A percentile compares a stretch with the other conserved stretches of the same genome.
Conservation (phyloP, 352 stramenopile species). For the Albugo candida region DNA sequence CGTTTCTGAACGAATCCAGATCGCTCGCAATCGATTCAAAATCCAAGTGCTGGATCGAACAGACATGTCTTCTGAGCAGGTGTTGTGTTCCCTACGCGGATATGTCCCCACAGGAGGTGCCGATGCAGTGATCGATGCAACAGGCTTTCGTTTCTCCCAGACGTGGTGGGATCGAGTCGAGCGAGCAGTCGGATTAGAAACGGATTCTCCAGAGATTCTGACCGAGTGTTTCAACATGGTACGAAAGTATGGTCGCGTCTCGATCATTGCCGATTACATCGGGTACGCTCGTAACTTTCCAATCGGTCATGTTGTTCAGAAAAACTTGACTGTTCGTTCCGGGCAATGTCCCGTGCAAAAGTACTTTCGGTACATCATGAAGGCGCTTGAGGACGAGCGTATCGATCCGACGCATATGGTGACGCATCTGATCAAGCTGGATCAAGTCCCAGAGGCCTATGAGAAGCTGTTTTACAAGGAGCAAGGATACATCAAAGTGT, state of each 20-base stretch:
- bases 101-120: constrained; percentile 28
- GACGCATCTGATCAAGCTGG: constrained; percentile 28
- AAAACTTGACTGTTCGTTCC: constrained; percentile 29
- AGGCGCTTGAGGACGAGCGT: constrained; percentile 29
- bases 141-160: constrained; percentile 13
- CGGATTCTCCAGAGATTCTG: constrained; percentile 27
- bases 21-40: constrained; percentile 33
- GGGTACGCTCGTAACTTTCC: constrained; percentile 22
- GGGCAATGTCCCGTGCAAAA: constrained; percentile 29
- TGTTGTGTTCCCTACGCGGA: constrained; percentile 24
- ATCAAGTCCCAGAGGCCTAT: constrained; percentile 34
- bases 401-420: constrained; percentile 33
- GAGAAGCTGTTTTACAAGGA: constrained; percentile 32
- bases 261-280: constrained; percentile 32
- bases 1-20: constrained; percentile 24
- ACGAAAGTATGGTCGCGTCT: constrained; percentile 36
- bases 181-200: constrained; percentile 25
- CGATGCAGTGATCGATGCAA: constrained; percentile 36
- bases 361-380: constrained; percentile 31
- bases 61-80: constrained; percentile 21
- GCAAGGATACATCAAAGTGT: constrained; percentile 34
- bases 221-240: constrained; percentile 34
- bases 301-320: constrained; percentile 38
- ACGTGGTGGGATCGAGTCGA: constrained; percentile 22
- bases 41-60: constrained; percentile 40